Evolutionary conservation across 805 yeast species (phyloP).

Genomic region (Starmerella stellata): DNA sequence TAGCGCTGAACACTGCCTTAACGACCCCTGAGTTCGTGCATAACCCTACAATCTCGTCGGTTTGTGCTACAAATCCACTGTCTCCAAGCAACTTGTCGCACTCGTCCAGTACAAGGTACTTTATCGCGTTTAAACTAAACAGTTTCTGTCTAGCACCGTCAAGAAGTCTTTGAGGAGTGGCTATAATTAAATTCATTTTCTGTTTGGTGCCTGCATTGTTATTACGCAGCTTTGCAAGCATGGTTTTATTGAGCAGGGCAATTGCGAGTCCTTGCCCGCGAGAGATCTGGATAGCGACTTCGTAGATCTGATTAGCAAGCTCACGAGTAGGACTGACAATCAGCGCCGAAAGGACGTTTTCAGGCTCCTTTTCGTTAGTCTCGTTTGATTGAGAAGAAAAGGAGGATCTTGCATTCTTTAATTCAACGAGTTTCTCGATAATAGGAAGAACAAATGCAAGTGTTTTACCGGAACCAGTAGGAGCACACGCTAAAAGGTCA

Average conservation of each 20-base stretch:
- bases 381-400: conserved; percentile 21
- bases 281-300: conserved; percentile 43
- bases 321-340: conserved; percentile 90
- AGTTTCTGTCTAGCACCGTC: conserved; percentile 50
- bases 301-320: conserved; percentile 67
- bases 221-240: conserved; percentile 42
- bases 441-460: conserved; percentile 75
- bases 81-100: conserved; percentile 85
- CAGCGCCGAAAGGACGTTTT: conserved; percentile 45
- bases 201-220: conserved; percentile 35
- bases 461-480: conserved; percentile 97
- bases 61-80: conserved; percentile 75
- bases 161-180: conserved; percentile 78
- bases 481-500: conserved; percentile 85
- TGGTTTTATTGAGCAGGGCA: conserved; percentile 54
- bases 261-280: conserved; percentile 39
- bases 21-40: conserved; percentile 32
- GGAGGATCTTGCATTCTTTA: conserved; percentile 16
- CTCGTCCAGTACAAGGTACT: conserved; percentile 73
- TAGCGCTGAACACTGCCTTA: conserved; percentile 82
- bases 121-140: conserved; percentile 46
- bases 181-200: conserved; percentile 60
- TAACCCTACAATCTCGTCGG: conserved; percentile 59
- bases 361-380: conserved; percentile 27
- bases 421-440: conserved; percentile 33